Conservation (phyloP, 2,329 filamentous ascomycete species). For the Alternaria triticimaculans region DNA sequence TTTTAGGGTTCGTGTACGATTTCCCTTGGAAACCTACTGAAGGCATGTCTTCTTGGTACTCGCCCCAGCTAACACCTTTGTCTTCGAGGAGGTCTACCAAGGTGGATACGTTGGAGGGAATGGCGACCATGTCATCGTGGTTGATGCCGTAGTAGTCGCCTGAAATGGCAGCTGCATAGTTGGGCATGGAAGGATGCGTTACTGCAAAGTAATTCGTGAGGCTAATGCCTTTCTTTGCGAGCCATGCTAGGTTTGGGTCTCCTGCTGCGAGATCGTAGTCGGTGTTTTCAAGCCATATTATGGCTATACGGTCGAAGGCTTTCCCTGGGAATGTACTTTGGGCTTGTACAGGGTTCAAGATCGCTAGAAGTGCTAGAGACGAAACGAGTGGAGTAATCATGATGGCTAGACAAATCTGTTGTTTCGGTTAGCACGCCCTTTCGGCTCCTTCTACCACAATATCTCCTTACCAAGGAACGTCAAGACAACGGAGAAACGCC, state of each 20-base stretch:
- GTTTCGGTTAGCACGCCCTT: neutral
- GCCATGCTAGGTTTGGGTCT: slow-evolving; percentile 66
- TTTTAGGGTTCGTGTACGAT: slow-evolving; percentile 66
- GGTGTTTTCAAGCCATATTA: slow-evolving; percentile 81
- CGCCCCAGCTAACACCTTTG: slow-evolving; percentile 55
- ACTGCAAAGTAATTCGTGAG: slow-evolving; percentile 63
- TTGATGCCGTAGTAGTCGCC: slow-evolving; percentile 78
- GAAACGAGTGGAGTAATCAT: slow-evolving; percentile 14
- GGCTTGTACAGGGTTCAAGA: slow-evolving; percentile 51
- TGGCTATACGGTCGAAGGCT: slow-evolving; percentile 73
- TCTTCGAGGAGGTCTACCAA: slow-evolving; percentile 53
- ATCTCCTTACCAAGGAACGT: neutral
- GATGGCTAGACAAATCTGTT: neutral
- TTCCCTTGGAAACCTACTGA: slow-evolving; percentile 73
- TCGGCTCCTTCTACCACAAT: neutral
- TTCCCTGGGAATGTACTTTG: slow-evolving; percentile 67
- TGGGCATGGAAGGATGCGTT: slow-evolving; percentile 75
- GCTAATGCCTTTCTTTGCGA: slow-evolving; percentile 68
- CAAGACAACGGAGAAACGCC: neutral
- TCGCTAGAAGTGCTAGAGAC: slow-evolving; percentile 20
- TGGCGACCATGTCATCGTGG: slow-evolving; percentile 67
- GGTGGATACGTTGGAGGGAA: slow-evolving; percentile 50
- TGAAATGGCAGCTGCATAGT: slow-evolving; percentile 72
- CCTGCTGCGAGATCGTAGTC: slow-evolving; percentile 68
- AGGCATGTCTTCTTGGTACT: slow-evolving; percentile 81